Evolutionary conservation across 495 filamentous ascomycete genomes (phyloP), one percentile per base, ranked within the genome.

Genomic region (Hypoxylon cercidicola): DNA sequence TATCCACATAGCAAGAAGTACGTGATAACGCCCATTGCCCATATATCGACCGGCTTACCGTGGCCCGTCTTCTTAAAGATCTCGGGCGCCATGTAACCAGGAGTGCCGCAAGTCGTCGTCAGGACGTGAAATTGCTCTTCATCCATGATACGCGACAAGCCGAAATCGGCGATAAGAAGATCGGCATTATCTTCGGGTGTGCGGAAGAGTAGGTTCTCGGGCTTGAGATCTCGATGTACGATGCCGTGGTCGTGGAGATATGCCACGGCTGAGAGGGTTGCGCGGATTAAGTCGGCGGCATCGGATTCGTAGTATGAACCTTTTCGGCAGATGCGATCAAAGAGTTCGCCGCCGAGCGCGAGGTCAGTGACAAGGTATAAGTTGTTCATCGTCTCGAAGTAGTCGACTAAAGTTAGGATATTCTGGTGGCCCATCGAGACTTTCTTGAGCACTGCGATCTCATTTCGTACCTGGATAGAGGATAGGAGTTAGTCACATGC

Each of bases 351-450:
- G 56, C 95, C 95, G 19, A 98, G 87, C 10, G 95, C 95, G 37
- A 99, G 91, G 69, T 99, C 95, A 21, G 96, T 98, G 37, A 99
- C 96, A 32, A 99, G 86, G 76, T 99, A 99, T 49, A 99, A 83
- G 75, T 99, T 98, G 78, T 99, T 98, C 92, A 97, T 95, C 7
- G 95, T 99, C 80, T 99, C 95, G 72, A 99, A 99, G 75, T 99
- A 99, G 78, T 99, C 95, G 66, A 98, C 95, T 55, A 99, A 82
- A 15, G 95, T 99, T 56, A 99, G 78, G 72, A 99, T 98, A 72
- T 99, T 99, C 74, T 93, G 91, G 74, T 99, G 95, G 37, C 95
- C 95, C 91, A 98, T 96, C 16, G 94, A 97, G 16, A 99, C 95
- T 63, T 84, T 88, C 76, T 98, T 98, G 65, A 99, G 83, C 19